Conservation (phyloP, 169 alveolate species). For the Plasmodium fragile region DNA sequence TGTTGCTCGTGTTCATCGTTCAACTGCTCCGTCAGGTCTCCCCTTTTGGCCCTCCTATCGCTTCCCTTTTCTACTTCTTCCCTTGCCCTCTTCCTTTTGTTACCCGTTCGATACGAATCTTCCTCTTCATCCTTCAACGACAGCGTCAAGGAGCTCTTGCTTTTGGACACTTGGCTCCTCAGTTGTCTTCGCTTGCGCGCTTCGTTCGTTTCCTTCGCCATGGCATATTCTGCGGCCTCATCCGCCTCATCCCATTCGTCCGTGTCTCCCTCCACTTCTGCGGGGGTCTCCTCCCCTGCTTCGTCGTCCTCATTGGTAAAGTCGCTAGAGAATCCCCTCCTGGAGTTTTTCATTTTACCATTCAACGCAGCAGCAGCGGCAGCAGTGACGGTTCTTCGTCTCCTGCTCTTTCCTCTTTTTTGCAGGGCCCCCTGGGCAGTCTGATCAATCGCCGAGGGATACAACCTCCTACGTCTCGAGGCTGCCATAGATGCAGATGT, state of each 20-base stretch:
- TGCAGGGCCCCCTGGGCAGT: background rate
- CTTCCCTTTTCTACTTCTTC: background rate
- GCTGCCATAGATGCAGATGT: background rate
- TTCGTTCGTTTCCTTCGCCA: background rate
- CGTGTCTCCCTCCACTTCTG: background rate
- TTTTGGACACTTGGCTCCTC: background rate
- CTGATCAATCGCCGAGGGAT: background rate
- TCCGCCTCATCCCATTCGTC: slow-evolving; percentile 2
- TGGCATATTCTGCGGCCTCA: background rate
- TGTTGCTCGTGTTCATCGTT: background rate
- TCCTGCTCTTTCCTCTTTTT: slow-evolving; percentile 10
- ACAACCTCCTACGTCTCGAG: slow-evolving; percentile 8
- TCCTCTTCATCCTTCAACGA: background rate
- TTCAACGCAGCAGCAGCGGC: background rate
- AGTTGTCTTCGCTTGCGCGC: background rate
- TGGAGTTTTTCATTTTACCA: background rate
- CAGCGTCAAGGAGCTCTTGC: background rate
- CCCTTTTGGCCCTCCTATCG: background rate
- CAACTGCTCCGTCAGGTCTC: background rate
- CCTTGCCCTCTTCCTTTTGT: background rate
- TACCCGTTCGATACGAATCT: background rate
- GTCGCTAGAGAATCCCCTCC: background rate
- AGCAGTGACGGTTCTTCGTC: background rate
- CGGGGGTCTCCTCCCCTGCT: background rate
- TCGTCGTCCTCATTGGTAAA: background rate